Evolutionary conservation across 1,284 basidiomycete species (phyloP), one percentile per base, ranked within the genome.

Genomic region (Ustilago esculenta): DNA sequence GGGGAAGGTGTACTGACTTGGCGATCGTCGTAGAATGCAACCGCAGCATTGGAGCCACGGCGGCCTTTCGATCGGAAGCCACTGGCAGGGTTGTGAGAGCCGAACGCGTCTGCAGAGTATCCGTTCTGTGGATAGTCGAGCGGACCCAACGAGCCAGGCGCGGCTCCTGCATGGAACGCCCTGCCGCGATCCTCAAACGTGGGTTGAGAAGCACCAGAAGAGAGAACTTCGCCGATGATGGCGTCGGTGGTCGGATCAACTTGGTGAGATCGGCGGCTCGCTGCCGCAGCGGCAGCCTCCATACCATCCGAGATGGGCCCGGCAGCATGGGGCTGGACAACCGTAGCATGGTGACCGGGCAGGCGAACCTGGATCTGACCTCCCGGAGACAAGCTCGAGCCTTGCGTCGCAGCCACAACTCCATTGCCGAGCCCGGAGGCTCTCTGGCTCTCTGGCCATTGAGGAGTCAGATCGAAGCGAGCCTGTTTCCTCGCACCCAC

Each of bases 1-100:
- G 76, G 76, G 40, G 74, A 76, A 20, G 71, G 61, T 17, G 68
- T 72, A 43, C 45, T 64, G 40, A 68, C 51, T 27, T 60, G 45
- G 4, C 65, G 54, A 10, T 67, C 67, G 11, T 58, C 55, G 33
- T 54, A 59, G 47, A 77, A 77, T 5, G 67, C 75, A 8, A 75
- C 73, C 12, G 63, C 71, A 15, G 61, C 49, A 24, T 65, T 65
- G 17, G 66, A 66, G 39, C 59, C 60, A 4, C 64, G 58, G 9
- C 71, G 71, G 5, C 54, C 55, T 32, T 60, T 69, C 17, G 47
- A 37, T 11, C 64, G 55, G 39, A 49, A 67, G 50, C 43, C 56
- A 12, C 36, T 43, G 1, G 45, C 42, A 5, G 57, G n/a, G 30
- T 40, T 55, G 20, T 61, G 65, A 6, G 45, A 27, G 6, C 44